phyloP scores from a whole-genome alignment of 225 moss, liverwort and hornwort genomes.

The Physcomitrium patens region DNA sequence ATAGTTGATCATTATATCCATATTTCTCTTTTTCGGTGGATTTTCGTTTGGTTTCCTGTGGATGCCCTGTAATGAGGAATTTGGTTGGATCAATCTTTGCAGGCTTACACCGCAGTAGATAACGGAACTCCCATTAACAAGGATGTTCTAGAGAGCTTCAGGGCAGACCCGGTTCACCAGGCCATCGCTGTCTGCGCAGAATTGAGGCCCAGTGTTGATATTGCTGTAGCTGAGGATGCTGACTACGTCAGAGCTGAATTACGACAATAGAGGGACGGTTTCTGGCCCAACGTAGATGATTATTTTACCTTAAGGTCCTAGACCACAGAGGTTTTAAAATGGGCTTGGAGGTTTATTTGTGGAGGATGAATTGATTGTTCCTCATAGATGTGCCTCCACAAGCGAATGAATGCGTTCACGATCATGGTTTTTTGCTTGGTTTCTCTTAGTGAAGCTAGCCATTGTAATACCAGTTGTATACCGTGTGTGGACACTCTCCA shows the following conservation, averaged over 20 bases:
- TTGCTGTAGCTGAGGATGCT: conserved; percentile 86
- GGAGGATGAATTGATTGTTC: conserved; percentile 21
- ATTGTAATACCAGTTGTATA: neutral
- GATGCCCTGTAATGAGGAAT: neutral
- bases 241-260: conserved; percentile 92
- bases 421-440: conserved; percentile 13
- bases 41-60: neutral
- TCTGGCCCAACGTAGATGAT: neutral
- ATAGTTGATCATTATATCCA: too few species aligned
- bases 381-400: conserved; percentile 8
- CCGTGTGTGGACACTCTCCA: conserved; percentile 16
- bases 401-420: neutral
- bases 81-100: conserved; percentile 20
- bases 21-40: too few species aligned
- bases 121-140: conserved; percentile 75
- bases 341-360: conserved; percentile 39
- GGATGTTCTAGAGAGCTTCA: conserved; percentile 77
- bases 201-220: conserved; percentile 88
- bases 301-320: neutral
- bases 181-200: conserved; percentile 88
- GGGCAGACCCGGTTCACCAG: conserved; percentile 88
- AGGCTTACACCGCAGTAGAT: conserved; percentile 93
- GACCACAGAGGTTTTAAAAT: conserved; percentile 30
- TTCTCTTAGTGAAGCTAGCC: neutral
- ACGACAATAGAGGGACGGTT: conserved; percentile 63